These are phyloP conservation scores for Calocybe gangraenosa DNA, from an alignment of 768 basidiomycete species.

Conservation along the genomic window DNA sequence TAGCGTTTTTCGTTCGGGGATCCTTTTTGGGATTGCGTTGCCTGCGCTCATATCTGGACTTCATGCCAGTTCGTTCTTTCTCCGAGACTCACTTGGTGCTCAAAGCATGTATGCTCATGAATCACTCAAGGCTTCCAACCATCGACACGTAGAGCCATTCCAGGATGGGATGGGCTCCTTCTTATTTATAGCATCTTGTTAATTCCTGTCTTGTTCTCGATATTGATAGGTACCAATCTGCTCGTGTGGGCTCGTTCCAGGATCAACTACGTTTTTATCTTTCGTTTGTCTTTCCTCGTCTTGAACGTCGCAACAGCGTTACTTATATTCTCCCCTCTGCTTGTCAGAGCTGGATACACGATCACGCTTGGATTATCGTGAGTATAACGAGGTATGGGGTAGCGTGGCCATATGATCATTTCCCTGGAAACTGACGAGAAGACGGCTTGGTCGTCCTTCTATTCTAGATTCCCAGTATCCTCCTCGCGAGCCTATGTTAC, in stretches of 20 bases:
- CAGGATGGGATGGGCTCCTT: conserved; percentile 70
- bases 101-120: too few relatives aligned
- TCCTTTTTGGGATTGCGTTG: conserved; percentile 66
- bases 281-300: conserved; percentile 49
- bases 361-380: conserved; percentile 69
- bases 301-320: too few relatives aligned
- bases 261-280: conserved; percentile 94
- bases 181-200: conserved; percentile 74
- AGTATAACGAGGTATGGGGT: conserved; percentile 54
- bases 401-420: neutral
- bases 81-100: too few relatives aligned
- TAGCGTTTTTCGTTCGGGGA: conserved; percentile 71
- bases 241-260: conserved; percentile 68
- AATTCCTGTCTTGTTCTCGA: conserved; percentile 69
- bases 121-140: conserved; percentile 55
- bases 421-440: neutral
- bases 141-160: conserved; percentile 48
- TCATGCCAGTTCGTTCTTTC: conserved; percentile 43
- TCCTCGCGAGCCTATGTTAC: conserved; percentile 71
- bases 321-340: neutral
- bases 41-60: conserved; percentile 66
- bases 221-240: conserved; percentile 83
- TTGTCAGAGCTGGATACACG: conserved; percentile 61
- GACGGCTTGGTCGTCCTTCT: too few relatives aligned
- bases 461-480: conserved; percentile 68